Conservation (phyloP, 768 basidiomycete genomes). For the Termitomyces sp. region DNA sequence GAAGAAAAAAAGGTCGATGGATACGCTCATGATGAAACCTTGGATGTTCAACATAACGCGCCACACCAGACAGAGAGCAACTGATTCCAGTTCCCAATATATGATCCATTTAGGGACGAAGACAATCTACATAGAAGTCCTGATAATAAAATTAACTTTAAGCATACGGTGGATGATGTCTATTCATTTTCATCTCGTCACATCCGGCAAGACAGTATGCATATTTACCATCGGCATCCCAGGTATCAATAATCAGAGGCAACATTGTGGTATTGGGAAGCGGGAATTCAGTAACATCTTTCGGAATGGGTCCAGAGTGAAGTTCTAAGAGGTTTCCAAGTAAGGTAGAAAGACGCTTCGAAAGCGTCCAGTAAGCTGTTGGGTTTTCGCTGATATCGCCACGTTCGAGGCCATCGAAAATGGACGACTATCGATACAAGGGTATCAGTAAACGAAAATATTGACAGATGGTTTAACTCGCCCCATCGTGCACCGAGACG, state of each 20-base stretch:
- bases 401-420: conserved; percentile 40
- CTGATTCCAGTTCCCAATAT: background rate
- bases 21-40: background rate
- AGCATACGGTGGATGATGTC: background rate
- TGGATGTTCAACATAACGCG: no score
- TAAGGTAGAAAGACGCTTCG: conserved; percentile 34
- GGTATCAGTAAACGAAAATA: background rate
- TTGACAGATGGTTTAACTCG: conserved; percentile 12
- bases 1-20: background rate
- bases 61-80: no score
- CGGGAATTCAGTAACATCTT: background rate
- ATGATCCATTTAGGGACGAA: no score
- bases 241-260: conserved; percentile 19
- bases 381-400: conserved; percentile 36
- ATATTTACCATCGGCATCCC: conserved; percentile 19
- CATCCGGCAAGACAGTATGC: conserved; percentile 21
- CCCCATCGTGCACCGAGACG: conserved; percentile 45
- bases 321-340: conserved; percentile 41
- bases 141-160: background rate
- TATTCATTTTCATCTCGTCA: conserved; percentile 3
- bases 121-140: background rate
- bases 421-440: conserved; percentile 26
- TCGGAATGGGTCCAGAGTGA: conserved; percentile 20
- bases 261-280: conserved; percentile 8
- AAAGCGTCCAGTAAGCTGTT: conserved; percentile 29